A percentile compares a stretch with the other conserved stretches of the same genome.
Conservation (phyloP, 1,284 basidiomycete genomes). For the Sanghuangporus weigelae region DNA sequence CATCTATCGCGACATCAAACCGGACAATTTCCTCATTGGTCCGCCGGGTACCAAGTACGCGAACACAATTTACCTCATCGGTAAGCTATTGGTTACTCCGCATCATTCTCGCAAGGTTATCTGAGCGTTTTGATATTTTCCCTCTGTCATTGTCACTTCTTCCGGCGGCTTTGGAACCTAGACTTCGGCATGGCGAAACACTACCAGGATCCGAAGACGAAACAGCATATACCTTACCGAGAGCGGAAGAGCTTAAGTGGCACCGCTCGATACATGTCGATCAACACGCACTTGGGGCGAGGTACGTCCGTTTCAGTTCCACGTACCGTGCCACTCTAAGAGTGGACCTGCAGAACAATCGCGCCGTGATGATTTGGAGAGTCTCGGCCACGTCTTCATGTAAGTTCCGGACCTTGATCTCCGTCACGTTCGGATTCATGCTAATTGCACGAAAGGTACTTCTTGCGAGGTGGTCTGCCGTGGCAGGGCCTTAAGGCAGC, state of each 20-base stretch:
- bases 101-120: not conserved
- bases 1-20: constrained; percentile 99
- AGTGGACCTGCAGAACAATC: constrained; percentile 49
- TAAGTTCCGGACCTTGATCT: not conserved
- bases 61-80: constrained; percentile 89
- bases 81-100: constrained; percentile 34
- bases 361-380: constrained; percentile 90
- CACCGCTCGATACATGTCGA: constrained; percentile 97
- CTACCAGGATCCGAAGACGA: constrained; percentile 97
- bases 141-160: not conserved
- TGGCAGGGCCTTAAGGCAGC: constrained; percentile 96
- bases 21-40: constrained; percentile 98
- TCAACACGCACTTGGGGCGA: constrained; percentile 96
- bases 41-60: constrained; percentile 90
- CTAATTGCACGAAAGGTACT: constrained; percentile 48
- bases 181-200: constrained; percentile 99
- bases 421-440: not conserved
- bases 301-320: constrained; percentile 43
- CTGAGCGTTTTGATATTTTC: constrained; percentile 4
- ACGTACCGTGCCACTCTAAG: not conserved
- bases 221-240: constrained; percentile 96
- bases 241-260: constrained; percentile 98
- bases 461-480: constrained; percentile 86
- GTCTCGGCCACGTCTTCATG: constrained; percentile 97
- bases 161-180: constrained; percentile 26